Base-by-base conservation (phyloP, 768 basidiomycete species). In the Tylopilus vinaceipallidus region DNA sequence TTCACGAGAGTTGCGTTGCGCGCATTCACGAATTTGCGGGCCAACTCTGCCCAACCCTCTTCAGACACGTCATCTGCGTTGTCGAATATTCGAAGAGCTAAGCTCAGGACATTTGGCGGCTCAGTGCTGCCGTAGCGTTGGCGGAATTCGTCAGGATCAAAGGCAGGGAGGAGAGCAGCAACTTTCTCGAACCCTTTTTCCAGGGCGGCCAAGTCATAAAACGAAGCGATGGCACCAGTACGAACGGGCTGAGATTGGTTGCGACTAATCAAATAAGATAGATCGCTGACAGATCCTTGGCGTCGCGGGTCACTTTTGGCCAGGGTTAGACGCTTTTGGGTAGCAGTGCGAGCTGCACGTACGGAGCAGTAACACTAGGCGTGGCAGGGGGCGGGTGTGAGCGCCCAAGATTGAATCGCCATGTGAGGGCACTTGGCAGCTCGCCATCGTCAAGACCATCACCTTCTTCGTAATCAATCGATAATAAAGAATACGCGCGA, bases 331-430 rank as follows among this genome's bases (percentile, higher is more conserved):
- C 12, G 42, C n/a, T 4, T 40, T 47, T 39, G 4, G 6, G 4
- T 1, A 12, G 6, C 12, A 19, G 20, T 1, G 2, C 10, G 41
- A 14, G 23, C 8, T 14, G 13, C 10, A 62, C 66, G 62, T 44
- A 68, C 66, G 64, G 66, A 34, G 62, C 32, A 24, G 73, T 69
- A 40, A 88, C 73, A 24, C 79, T 79, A 47, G 92, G 93, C 3
- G 93, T 95, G 5, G 88, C 77, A 1, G 91, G 91, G 27, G 89
- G 88, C 16, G 89, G 89, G 65, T 89, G 88, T 1, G 89, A 86
- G 63, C 86, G 86, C 38, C 92, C 90, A 37, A 98, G 79, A 67
- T 93, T 95, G 82, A 99, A 99, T 34, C 91, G 81, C 97, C 97
- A 98, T 6, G 85, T 91, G 22, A 95, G 78, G 42, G 88, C 81